phyloP scores from a whole-genome alignment of 768 basidiomycete genomes.

The Pholiota conissans region DNA sequence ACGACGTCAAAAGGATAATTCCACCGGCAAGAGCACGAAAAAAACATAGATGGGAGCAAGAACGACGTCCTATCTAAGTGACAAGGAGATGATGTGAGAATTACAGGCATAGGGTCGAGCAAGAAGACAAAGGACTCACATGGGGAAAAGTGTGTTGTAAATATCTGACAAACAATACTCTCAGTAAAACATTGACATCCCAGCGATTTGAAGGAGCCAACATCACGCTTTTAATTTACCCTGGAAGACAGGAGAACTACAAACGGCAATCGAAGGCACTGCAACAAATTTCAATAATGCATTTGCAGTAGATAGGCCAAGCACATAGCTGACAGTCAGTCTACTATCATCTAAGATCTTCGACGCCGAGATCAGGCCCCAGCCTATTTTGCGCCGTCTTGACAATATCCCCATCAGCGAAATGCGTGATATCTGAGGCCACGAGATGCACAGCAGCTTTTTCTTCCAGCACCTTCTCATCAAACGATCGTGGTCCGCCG shows the following conservation, averaged over 20 bases:
- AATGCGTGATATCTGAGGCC: slow-evolving; percentile 5
- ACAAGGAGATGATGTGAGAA: neutral
- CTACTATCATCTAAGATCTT: slow-evolving; percentile 1
- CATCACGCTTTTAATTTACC: neutral
- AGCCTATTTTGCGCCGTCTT: neutral
- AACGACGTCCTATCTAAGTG: neutral
- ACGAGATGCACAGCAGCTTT: slow-evolving; percentile 33
- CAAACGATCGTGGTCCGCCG: slow-evolving; percentile 26
- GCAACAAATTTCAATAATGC: neutral
- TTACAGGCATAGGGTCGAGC: neutral
- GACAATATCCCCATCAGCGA: neutral
- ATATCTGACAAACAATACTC: neutral
- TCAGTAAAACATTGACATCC: neutral
- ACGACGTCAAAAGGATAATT: neutral
- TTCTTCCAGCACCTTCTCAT: slow-evolving; percentile 47
- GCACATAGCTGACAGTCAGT: neutral
- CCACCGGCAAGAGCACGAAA: neutral
- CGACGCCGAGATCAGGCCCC: neutral
- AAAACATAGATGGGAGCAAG: neutral
- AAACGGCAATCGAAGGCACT: neutral
- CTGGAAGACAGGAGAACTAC: neutral
- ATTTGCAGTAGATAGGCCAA: neutral
- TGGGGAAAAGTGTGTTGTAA: neutral
- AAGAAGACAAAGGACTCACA: neutral
- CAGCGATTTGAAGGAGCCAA: neutral